Base-by-base conservation (phyloP, 352 stramenopile species). In the Globisporangium canariense region DNA sequence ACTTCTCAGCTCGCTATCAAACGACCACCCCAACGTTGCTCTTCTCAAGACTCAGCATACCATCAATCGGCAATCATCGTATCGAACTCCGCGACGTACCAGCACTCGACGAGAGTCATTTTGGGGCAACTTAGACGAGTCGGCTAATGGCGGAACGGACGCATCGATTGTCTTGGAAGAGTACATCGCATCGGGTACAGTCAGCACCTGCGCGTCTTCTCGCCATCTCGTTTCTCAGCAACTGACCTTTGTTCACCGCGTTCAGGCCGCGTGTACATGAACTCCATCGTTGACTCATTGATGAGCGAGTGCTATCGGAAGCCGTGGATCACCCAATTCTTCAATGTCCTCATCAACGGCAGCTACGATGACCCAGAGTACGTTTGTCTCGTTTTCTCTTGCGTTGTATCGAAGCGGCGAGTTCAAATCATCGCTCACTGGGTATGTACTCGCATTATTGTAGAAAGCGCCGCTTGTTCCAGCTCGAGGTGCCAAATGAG, bases 271-370 rank as follows among this genome's bases (percentile, higher is more conserved):
- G 82, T 93, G 47, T 91, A 85, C 60, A 79, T 90, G 76, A 83
- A 87, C 62, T 86, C 75, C 22, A 84, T 90, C 60, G 57, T 93
- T 22, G 81, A 93, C 30, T 78, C 74, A 36, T 77, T 93, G 4
- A 75, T 93, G 71, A 93, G 82, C 52, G 84, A 93, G 60, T 89
- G 82, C 56, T 93, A 93, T 34, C 76, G 81, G 32, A 91, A 90
- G 34, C 79, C 81, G 18, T 90, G 79, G 75, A 85, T 91, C 75
- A 83, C 74, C 1, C 76, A 82, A 63, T 87, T 91, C 34, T 58
- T 93, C 5, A 73, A 88, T 41, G 34, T 88, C 3, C 69, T 93
- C 30, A 74, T 91, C 51, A 85, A 87, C 64, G 84, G 81, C 54
- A 78, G 65, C 58, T 65, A 76, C 40, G 69, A 81, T 45, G 84